Evolutionary conservation across 2,329 filamentous ascomycete genomes (phyloP).

Genomic region (Ceratocystis ficicola): DNA sequence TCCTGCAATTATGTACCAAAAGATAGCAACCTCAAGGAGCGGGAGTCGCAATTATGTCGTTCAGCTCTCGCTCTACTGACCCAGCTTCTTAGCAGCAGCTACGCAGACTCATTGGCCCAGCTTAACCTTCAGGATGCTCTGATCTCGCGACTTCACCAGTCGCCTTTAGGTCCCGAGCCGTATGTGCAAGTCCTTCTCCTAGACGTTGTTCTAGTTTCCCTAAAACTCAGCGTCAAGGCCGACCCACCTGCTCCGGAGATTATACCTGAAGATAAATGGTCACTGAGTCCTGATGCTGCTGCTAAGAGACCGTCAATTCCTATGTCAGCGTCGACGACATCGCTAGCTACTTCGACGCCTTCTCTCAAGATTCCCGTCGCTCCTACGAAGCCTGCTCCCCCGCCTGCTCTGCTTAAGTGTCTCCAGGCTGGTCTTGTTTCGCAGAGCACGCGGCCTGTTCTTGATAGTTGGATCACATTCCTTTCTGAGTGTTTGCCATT

Average conservation of each 20-base stretch:
- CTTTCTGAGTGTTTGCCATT: constrained; percentile 71
- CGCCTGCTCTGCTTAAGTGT: constrained; percentile 65
- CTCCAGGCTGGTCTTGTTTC: constrained; percentile 72
- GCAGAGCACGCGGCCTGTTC: constrained; percentile 55
- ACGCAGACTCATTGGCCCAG: constrained; percentile 45
- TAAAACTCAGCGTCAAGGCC: constrained; percentile 46
- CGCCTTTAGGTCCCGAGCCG: constrained; percentile 50
- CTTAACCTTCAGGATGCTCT: constrained; percentile 58
- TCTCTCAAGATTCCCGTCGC: constrained; percentile 3
- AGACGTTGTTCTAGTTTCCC: constrained; percentile 60
- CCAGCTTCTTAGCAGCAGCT: constrained; percentile 54
- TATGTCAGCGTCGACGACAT: constrained; percentile 2
- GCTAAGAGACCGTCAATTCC: neutral
- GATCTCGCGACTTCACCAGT: constrained; percentile 53
- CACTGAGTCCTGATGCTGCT: constrained; percentile 4
- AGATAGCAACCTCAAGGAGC: constrained; percentile 31
- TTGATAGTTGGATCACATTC: constrained; percentile 88
- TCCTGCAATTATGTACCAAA: constrained; percentile 32
- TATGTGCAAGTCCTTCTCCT: constrained; percentile 67
- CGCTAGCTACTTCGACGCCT: neutral
- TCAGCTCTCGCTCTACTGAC: constrained; percentile 58
- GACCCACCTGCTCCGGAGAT: constrained; percentile 45
- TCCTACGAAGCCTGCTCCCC: constrained; percentile 39
- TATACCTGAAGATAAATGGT: constrained; percentile 35
- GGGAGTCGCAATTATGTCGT: constrained; percentile 56